Percentiles rank a stretch among this genome's conserved stretches.
Evolutionary conservation across 139 green algal species (phyloP).

Genomic region (Eudorina sp.): DNA sequence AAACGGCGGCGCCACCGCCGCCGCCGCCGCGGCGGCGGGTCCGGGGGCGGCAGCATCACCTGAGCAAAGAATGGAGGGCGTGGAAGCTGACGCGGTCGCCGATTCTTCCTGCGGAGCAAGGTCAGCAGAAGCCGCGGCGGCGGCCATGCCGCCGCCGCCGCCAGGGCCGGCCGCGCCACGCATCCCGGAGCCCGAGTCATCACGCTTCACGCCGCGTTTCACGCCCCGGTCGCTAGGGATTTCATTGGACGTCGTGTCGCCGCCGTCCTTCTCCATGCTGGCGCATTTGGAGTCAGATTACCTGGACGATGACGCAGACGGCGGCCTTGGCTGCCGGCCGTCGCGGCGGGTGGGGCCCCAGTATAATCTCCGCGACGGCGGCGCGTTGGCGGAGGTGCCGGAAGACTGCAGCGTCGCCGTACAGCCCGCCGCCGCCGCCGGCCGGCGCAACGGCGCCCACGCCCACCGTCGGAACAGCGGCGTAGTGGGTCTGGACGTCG

Average conservation of each 20-base stretch:
- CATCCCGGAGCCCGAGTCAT: not conserved
- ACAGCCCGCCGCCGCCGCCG: not conserved
- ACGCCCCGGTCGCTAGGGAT: not conserved
- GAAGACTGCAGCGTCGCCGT: not conserved
- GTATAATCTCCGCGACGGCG: not conserved
- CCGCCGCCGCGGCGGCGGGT: too few relatives aligned
- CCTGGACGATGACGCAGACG: not conserved
- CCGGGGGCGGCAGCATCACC: too few relatives aligned
- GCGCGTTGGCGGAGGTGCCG: not conserved
- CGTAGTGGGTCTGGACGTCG: not conserved
- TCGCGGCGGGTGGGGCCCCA: not conserved
- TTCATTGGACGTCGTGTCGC: slow-evolving; percentile 8
- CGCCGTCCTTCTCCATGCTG: not conserved
- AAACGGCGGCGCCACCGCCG: too few relatives aligned
- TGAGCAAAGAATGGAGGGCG: too few relatives aligned
- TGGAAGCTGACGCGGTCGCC: too few relatives aligned
- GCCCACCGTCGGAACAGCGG: not conserved
- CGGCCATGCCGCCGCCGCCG: not conserved
- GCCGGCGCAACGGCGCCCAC: not conserved
- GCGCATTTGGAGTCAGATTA: not conserved
- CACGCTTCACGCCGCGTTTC: slow-evolving; percentile 6
- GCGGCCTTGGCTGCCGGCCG: not conserved
- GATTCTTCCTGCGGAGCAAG: too few relatives aligned
- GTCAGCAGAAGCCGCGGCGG: not conserved
- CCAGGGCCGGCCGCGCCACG: not conserved